Evolutionary conservation across 805 yeast species (phyloP).

Genomic region (Saccharomycopsis synnaedendra): DNA sequence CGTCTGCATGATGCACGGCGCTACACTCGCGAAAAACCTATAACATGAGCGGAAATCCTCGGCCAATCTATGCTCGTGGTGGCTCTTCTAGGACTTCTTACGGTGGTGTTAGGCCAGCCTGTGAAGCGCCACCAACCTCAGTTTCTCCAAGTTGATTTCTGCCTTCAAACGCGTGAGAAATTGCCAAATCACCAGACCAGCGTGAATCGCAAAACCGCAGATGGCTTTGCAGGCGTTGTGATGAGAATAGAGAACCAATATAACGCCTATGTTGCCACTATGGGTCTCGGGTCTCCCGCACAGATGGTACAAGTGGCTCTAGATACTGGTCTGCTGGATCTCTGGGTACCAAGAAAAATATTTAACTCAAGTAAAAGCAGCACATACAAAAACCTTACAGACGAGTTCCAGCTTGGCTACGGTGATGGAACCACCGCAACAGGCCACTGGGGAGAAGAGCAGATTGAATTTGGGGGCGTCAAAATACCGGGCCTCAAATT

Average conservation of each 20-base stretch:
- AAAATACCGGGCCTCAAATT: not conserved
- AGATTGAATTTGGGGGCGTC: conserved; percentile 6
- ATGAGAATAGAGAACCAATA: conserved; percentile 7
- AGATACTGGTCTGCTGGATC: conserved; percentile 9
- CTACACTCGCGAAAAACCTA: too few relatives aligned
- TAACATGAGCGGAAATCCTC: too few relatives aligned
- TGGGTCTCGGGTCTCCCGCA: conserved; percentile 3
- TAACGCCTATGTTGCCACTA: not conserved
- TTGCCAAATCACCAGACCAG: too few relatives aligned
- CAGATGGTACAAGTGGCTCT: conserved; percentile 2
- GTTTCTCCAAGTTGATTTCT: too few relatives aligned
- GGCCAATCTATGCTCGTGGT: too few relatives aligned
- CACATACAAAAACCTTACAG: not conserved
- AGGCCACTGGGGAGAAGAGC: conserved; percentile 23
- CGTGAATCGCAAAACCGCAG: too few relatives aligned
- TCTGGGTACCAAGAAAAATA: conserved; percentile 4
- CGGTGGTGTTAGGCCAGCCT: too few relatives aligned
- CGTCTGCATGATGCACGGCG: too few relatives aligned
- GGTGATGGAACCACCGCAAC: conserved; percentile 35
- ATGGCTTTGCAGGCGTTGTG: not conserved
- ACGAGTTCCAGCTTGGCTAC: conserved; percentile 28
- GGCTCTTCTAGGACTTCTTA: too few relatives aligned
- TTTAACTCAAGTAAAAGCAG: not conserved
- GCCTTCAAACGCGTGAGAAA: too few relatives aligned
- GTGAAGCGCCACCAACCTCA: too few relatives aligned